Evolutionary conservation across 2,329 filamentous ascomycete genomes (phyloP).

Genomic region (Verticillium nonalfalfae): DNA sequence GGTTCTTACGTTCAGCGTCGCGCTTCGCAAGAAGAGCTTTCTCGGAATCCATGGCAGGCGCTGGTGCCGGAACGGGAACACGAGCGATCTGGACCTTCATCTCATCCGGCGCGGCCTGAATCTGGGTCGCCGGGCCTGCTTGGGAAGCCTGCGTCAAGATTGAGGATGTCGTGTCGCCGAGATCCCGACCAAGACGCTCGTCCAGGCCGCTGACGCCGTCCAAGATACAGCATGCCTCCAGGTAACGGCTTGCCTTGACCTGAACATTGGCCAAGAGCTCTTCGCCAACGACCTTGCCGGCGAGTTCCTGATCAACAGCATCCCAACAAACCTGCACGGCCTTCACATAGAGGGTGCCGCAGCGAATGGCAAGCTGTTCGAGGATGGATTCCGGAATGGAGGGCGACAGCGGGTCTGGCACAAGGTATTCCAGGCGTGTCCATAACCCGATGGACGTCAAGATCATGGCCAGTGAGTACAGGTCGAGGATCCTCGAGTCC

Average conservation of each 20-base stretch:
- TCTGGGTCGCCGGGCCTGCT: background rate
- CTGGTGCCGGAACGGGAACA: background rate
- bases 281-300: constrained; percentile 38
- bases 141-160: background rate
- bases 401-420: constrained; percentile 35
- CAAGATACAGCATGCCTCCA: constrained; percentile 56
- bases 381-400: constrained; percentile 56
- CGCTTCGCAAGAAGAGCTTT: background rate
- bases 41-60: background rate
- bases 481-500: constrained; percentile 55
- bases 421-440: constrained; percentile 56
- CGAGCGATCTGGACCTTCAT: background rate
- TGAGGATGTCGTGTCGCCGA: constrained; percentile 18
- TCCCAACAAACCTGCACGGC: constrained; percentile 67
- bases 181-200: constrained; percentile 43
- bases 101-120: background rate
- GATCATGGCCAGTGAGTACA: constrained; percentile 68
- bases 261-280: constrained; percentile 48
- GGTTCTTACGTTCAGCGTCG: background rate
- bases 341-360: constrained; percentile 69
- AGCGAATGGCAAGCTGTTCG: constrained; percentile 58
- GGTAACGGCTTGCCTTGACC: constrained; percentile 47
- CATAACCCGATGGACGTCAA: constrained; percentile 72
- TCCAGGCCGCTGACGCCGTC: constrained; percentile 53
- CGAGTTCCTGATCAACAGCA: constrained; percentile 59